Percentiles rank a stretch among this genome's conserved stretches.
Evolutionary conservation across 371 early-diverging fungal species (phyloP).

Genomic region (Syncephalastrum racemosum): DNA sequence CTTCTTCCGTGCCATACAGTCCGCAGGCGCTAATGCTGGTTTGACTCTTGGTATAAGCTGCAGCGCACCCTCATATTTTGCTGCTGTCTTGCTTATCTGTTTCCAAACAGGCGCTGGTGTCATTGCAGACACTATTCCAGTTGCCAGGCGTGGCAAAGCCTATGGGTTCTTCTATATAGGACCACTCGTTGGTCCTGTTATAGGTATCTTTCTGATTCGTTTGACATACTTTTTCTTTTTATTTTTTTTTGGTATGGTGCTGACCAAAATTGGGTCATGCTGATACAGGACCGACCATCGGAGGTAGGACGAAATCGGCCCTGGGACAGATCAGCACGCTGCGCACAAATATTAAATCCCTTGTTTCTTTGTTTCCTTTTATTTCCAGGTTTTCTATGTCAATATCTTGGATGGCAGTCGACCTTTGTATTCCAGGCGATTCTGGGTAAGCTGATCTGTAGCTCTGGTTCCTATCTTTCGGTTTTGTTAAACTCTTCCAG

Average conservation of each 20-base stretch:
- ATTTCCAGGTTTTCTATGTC: slow-evolving; percentile 50
- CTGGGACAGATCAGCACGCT: no score
- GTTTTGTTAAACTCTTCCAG: slow-evolving; percentile 1
- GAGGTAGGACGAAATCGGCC: background rate
- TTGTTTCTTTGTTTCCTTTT: no score
- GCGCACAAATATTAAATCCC: no score
- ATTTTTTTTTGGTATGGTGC: no score
- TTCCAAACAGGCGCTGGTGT: slow-evolving; percentile 29
- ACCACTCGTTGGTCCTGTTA: slow-evolving; percentile 18
- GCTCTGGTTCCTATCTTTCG: background rate
- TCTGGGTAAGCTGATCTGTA: slow-evolving; percentile 15
- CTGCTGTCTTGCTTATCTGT: background rate
- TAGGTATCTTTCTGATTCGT: slow-evolving; percentile 4
- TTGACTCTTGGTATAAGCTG: slow-evolving; percentile 48
- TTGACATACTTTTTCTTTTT: background rate
- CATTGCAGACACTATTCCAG: slow-evolving; percentile 29
- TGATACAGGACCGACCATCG: slow-evolving; percentile 5
- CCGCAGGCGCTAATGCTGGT: slow-evolving; percentile 64
- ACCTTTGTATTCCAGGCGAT: slow-evolving; percentile 64
- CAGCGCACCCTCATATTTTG: background rate
- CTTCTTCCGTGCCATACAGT: slow-evolving; percentile 63
- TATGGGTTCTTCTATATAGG: slow-evolving; percentile 31
- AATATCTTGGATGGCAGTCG: slow-evolving; percentile 62
- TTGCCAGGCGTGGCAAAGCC: slow-evolving; percentile 22
- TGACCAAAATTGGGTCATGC: no score